Evolutionary conservation across 495 filamentous ascomycete species (phyloP).

Genomic region (Lindgomyces ingoldianus): DNA sequence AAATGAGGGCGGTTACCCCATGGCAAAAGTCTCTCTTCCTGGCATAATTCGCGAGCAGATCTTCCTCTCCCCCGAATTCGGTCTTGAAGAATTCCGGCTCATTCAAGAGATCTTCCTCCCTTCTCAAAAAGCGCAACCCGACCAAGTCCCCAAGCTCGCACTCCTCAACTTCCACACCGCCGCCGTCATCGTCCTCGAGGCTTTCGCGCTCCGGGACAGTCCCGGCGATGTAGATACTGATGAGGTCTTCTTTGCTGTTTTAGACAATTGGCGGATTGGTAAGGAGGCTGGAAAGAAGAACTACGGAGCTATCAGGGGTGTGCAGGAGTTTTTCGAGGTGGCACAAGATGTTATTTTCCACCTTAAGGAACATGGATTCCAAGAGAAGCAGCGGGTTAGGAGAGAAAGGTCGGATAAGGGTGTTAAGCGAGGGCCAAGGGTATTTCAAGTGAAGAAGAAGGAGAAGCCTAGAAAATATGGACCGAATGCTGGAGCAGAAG

Average conservation of each 20-base stretch:
- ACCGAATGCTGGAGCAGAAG: not conserved
- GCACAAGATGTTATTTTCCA: conserved; percentile 13
- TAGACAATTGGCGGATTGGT: conserved; percentile 28
- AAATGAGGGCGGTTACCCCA: not conserved
- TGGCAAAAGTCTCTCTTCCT: conserved; percentile 21
- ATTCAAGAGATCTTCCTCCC: conserved; percentile 20
- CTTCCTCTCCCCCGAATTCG: conserved; percentile 11
- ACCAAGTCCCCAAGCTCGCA: not conserved
- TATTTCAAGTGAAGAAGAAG: not conserved
- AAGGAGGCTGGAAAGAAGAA: not conserved
- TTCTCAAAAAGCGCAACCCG: conserved; percentile 1
- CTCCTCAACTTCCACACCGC: conserved; percentile 33
- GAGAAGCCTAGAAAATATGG: not conserved
- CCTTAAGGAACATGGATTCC: conserved; percentile 24
- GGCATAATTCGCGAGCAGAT: conserved; percentile 17
- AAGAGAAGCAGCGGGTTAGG: not conserved
- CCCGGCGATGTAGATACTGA: conserved; percentile 6
- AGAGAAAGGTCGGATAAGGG: conserved; percentile 21
- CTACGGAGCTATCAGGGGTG: conserved; percentile 13
- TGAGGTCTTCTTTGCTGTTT: conserved; percentile 15
- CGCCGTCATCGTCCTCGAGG: conserved; percentile 16
- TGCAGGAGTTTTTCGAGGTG: conserved; percentile 32
- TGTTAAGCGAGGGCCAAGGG: conserved; percentile 15
- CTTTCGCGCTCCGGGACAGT: not conserved
- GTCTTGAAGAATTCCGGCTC: not conserved